Percentiles rank a stretch among this genome's conserved stretches.
Evolutionary conservation across 23 red algal species (phyloP).

Genomic region (Gracilaria vermiculophylla): DNA sequence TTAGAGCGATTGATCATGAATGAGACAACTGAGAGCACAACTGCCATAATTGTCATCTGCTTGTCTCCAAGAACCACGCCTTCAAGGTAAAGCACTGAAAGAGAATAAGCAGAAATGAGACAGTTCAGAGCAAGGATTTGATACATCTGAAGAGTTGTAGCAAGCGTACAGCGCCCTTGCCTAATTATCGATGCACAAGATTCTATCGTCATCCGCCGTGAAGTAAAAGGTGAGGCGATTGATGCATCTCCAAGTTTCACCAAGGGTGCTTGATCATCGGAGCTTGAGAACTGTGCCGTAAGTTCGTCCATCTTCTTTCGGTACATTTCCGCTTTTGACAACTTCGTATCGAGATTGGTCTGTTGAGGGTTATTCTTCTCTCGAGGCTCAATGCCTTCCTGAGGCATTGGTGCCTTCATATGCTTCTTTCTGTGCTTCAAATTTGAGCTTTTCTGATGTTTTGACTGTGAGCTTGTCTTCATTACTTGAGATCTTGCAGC

Average conservation of each 20-base stretch:
- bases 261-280: constrained; percentile 75
- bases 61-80: constrained; percentile 92
- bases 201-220: constrained; percentile 88
- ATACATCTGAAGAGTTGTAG: constrained; percentile 98
- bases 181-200: constrained; percentile 87
- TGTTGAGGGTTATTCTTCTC: not conserved
- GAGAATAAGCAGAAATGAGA: constrained; percentile 88
- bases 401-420: not conserved
- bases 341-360: not conserved
- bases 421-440: constrained; percentile 29
- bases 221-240: constrained; percentile 96
- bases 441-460: constrained; percentile 11
- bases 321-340: constrained; percentile 30
- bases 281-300: constrained; percentile 22
- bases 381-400: not conserved
- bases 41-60: constrained; percentile 90
- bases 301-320: constrained; percentile 65
- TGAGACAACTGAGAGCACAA: constrained; percentile 76
- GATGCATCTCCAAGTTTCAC: constrained; percentile 98
- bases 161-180: constrained; percentile 97
- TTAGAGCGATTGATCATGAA: constrained; percentile 88
- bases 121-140: constrained; percentile 98
- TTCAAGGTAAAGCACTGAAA: constrained; percentile 93
- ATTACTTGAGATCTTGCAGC: not conserved
- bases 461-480: not conserved